phyloP scores from a whole-genome alignment of 257 asterid species.

The Striga asiatica region DNA sequence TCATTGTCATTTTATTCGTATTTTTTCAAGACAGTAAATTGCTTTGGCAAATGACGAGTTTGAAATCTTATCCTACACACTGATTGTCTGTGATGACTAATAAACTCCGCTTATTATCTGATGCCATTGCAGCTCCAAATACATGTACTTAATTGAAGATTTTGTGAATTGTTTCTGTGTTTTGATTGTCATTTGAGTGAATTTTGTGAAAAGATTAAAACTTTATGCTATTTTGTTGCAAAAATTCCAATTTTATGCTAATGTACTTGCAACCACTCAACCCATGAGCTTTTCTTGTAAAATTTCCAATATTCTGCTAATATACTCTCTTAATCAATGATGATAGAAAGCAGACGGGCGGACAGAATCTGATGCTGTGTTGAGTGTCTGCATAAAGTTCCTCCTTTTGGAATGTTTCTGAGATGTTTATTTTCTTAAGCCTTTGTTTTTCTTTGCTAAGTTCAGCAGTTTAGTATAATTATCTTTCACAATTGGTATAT shows the following conservation, averaged over 20 bases:
- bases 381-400: constrained; percentile 51
- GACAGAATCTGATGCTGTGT: constrained; percentile 64
- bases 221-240: too few relatives aligned
- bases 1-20: too few relatives aligned
- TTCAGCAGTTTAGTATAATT: too few relatives aligned
- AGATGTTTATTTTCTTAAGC: constrained; percentile 10
- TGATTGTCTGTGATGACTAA: constrained; percentile 31
- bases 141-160: neutral
- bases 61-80: constrained; percentile 35
- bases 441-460: neutral
- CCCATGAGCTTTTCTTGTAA: too few relatives aligned
- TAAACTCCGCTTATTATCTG: constrained; percentile 57
- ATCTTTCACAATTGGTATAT: too few relatives aligned
- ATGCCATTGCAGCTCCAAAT: constrained; percentile 16
- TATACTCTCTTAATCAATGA: constrained; percentile 22
- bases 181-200: too few relatives aligned
- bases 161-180: neutral
- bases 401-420: constrained; percentile 33
- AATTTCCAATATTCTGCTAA: neutral
- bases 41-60: constrained; percentile 37
- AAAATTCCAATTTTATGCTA: too few relatives aligned
- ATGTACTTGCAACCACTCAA: too few relatives aligned
- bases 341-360: constrained; percentile 65
- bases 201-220: too few relatives aligned
- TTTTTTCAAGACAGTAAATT: too few relatives aligned